Conservation (phyloP, 305 asterid species). For the Solanum hybrid region DNA sequence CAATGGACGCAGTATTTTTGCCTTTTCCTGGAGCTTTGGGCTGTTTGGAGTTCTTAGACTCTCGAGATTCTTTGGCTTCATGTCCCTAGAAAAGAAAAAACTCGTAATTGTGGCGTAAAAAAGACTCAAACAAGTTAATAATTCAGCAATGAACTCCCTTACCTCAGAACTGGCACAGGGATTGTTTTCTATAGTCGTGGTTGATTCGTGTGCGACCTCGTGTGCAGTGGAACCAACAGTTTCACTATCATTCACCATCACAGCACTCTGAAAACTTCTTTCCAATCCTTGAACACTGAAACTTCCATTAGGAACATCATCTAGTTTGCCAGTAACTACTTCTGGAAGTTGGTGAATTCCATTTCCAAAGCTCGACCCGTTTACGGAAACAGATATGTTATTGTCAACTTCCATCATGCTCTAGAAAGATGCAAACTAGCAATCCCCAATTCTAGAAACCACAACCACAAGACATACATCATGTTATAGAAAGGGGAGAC, state of each 20-base stretch:
- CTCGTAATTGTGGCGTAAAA: not conserved
- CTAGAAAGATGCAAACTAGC: slow-evolving; percentile 16
- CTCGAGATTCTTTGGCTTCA: slow-evolving; percentile 23
- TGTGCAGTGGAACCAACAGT: not conserved
- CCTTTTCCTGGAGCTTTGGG: slow-evolving; percentile 27
- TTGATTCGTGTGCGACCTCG: slow-evolving; percentile 19
- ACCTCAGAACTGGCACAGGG: slow-evolving; percentile 37
- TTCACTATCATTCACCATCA: slow-evolving; percentile 30
- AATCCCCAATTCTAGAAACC: slow-evolving; percentile 8
- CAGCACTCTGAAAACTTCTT: slow-evolving; percentile 26
- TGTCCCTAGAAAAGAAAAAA: slow-evolving; percentile 33
- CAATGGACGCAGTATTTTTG: slow-evolving; percentile 20
- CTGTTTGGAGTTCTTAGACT: slow-evolving; percentile 29
- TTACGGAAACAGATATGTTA: slow-evolving; percentile 24
- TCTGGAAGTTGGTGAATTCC: slow-evolving; percentile 23
- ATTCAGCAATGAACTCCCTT: slow-evolving; percentile 8
- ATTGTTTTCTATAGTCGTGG: slow-evolving; percentile 27
- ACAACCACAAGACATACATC: not conserved
- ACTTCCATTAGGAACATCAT: slow-evolving; percentile 29
- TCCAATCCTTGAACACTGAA: slow-evolving; percentile 28
- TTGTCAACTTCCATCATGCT: slow-evolving; percentile 47
- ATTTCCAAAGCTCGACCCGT: slow-evolving; percentile 31
- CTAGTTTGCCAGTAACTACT: slow-evolving; percentile 8
- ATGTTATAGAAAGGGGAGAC: not conserved
- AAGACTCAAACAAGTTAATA: not conserved